Percentiles rank a stretch among this genome's conserved stretches.
Evolutionary conservation across 805 yeast genomes (phyloP).

Genomic region (Starmera caribaea): DNA sequence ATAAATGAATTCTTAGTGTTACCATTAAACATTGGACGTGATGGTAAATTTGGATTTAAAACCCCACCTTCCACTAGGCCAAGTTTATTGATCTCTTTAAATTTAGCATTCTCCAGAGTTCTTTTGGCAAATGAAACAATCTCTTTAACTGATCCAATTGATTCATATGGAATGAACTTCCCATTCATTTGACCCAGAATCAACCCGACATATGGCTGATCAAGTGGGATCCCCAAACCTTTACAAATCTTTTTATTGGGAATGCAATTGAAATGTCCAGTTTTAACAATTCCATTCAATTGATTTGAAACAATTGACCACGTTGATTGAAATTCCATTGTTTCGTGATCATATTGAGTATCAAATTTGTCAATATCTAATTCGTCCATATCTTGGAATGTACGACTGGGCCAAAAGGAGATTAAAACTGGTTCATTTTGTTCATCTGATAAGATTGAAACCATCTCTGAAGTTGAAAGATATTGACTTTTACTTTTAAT

Average conservation of each 20-base stretch:
- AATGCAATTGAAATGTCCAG: conserved; percentile 55
- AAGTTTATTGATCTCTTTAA: conserved; percentile 17
- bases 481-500: conserved; percentile 31
- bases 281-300: conserved; percentile 26
- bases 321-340: conserved; percentile 38
- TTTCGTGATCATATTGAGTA: conserved; percentile 35
- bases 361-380: conserved; percentile 23
- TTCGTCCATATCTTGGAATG: conserved; percentile 25
- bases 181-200: conserved; percentile 44
- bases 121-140: conserved; percentile 37
- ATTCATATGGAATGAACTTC: conserved; percentile 27
- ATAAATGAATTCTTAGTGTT: conserved; percentile 40
- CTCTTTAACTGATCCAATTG: conserved; percentile 19
- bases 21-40: conserved; percentile 12
- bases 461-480: conserved; percentile 31
- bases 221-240: conserved; percentile 33
- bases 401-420: conserved; percentile 56
- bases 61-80: conserved; percentile 16
- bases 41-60: conserved; percentile 1
- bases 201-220: conserved; percentile 34
- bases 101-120: conserved; percentile 35
- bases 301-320: conserved; percentile 54
- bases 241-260: conserved; percentile 41
- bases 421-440: conserved; percentile 41
- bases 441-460: conserved; percentile 35